Evolutionary conservation across 163 green algal species (phyloP).

Genomic region (Volvox carteri): DNA sequence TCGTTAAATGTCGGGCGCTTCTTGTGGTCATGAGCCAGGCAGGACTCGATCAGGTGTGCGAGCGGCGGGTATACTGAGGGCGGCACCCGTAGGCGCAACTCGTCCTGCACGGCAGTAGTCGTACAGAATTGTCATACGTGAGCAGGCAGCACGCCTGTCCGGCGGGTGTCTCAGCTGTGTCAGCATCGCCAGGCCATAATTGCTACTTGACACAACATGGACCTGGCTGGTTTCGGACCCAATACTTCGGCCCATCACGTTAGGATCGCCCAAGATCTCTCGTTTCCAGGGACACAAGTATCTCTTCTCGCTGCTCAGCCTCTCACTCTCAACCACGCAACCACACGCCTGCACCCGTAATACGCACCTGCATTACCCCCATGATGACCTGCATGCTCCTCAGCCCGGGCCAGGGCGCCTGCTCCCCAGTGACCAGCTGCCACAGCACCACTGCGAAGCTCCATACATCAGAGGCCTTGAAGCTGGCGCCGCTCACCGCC

Average conservation of each 20-base stretch:
- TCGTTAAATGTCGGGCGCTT: constrained; percentile 4
- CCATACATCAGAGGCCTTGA: constrained; percentile 27
- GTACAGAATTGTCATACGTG: not conserved
- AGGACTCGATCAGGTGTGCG: constrained; percentile 6
- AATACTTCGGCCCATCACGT: too few relatives aligned
- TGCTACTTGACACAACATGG: too few relatives aligned
- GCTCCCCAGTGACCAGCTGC: constrained; percentile 24
- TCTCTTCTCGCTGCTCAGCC: not conserved
- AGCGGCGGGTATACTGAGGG: constrained; percentile 10
- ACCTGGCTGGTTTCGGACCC: too few relatives aligned
- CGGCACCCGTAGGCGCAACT: constrained; percentile 12
- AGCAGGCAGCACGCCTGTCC: too few relatives aligned
- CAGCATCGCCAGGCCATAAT: too few relatives aligned
- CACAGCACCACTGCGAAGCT: constrained; percentile 35
- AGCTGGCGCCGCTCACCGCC: constrained; percentile 15
- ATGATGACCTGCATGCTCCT: constrained; percentile 39
- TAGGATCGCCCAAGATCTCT: not conserved
- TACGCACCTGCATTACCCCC: constrained; percentile 36
- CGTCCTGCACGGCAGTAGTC: not conserved
- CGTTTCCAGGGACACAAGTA: not conserved
- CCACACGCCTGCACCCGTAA: not conserved
- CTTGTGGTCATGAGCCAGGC: not conserved
- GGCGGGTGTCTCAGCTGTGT: too few relatives aligned
- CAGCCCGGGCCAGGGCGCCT: constrained; percentile 23
- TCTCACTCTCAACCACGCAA: not conserved